Conservation (phyloP, 2,329 filamentous ascomycete species). For the Trichoderma lentiforme region DNA sequence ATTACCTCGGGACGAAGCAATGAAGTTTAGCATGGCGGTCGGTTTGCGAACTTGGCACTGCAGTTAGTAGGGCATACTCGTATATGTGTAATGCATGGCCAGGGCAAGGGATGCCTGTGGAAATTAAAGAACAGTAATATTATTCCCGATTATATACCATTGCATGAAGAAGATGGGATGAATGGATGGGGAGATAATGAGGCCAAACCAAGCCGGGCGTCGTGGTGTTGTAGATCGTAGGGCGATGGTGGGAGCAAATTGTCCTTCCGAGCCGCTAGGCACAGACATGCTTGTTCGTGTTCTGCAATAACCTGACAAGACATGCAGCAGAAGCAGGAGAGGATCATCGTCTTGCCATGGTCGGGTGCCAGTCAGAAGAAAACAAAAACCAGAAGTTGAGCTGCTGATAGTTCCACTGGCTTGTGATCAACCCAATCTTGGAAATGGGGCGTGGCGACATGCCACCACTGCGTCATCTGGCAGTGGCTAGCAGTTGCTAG, state of each 20-base stretch:
- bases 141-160: neutral
- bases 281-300: neutral
- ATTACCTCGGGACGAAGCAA: neutral
- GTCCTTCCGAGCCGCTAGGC: neutral
- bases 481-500: neutral
- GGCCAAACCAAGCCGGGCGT: neutral
- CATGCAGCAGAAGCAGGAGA: neutral
- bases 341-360: neutral
- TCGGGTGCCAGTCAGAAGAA: neutral
- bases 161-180: neutral
- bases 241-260: neutral
- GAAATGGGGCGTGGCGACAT: slow-evolving; percentile 11
- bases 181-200: neutral
- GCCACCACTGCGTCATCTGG: slow-evolving; percentile 19
- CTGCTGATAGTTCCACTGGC: slow-evolving; percentile 1
- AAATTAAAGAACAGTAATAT: neutral
- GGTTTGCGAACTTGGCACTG: neutral
- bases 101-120: neutral
- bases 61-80: neutral
- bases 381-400: neutral
- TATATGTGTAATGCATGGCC: neutral
- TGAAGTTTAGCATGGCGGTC: neutral
- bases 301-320: neutral
- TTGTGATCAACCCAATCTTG: slow-evolving; percentile 10
- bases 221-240: neutral